These are phyloP conservation scores for Rhizophora mangle DNA, from an alignment of 345 rosid genomes.

Conservation along the genomic window DNA sequence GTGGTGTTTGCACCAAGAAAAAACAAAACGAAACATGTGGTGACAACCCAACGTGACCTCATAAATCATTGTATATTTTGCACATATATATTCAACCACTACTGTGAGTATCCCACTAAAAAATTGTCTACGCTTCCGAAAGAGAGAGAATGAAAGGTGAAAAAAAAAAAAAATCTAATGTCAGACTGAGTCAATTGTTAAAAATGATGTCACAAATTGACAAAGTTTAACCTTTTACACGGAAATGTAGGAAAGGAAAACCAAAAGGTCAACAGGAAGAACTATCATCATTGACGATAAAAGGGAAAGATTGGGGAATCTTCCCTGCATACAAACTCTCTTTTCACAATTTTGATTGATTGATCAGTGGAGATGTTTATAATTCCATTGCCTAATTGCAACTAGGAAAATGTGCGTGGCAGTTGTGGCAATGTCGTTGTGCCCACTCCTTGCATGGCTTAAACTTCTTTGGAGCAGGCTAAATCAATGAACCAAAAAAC, in stretches of 20 bases:
- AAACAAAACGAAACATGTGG: neutral
- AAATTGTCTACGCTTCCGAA: neutral
- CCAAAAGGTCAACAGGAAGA: slow-evolving; percentile 33
- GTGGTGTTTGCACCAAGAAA: neutral
- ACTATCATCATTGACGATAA: slow-evolving; percentile 38
- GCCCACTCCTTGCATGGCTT: slow-evolving; percentile 22
- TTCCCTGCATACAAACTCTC: slow-evolving; percentile 21
- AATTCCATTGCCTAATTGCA: slow-evolving; percentile 11
- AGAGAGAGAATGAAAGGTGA: neutral
- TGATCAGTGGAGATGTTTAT: neutral
- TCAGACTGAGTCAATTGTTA: slow-evolving; percentile 28
- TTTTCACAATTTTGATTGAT: slow-evolving; percentile 19
- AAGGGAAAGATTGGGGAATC: slow-evolving; percentile 31
- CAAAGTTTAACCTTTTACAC: slow-evolving; percentile 48
- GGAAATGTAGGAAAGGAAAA: slow-evolving; percentile 49
- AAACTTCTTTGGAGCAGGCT: neutral
- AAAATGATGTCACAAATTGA: slow-evolving; percentile 44
- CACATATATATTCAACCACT: slow-evolving; percentile 19
- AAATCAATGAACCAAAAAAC: neutral
- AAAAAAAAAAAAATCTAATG: slow-evolving; percentile 2
- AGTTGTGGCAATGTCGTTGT: neutral
- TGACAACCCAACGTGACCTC: slow-evolving; percentile 17
- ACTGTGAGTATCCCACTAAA: slow-evolving; percentile 18
- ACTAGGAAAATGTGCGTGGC: slow-evolving; percentile 3
- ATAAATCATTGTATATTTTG: slow-evolving; percentile 9